Conservation (phyloP, 2,329 filamentous ascomycete genomes). For the Calonectria hongkongensis region DNA sequence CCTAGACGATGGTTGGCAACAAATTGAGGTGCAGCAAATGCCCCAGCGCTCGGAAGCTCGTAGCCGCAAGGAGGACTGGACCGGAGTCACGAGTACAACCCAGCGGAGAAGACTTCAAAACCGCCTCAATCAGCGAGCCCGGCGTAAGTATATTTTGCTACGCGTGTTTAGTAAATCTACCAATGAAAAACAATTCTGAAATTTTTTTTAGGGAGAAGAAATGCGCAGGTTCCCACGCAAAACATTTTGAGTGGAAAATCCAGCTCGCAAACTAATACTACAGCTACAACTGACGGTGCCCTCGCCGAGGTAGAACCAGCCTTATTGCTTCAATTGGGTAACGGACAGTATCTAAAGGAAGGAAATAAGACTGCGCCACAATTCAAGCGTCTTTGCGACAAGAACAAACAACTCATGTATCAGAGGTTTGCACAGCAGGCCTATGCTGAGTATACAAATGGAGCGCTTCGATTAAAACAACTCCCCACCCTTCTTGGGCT, state of each 20-base stretch:
- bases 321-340: not conserved
- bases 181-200: not conserved
- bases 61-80: slow-evolving; percentile 57
- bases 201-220: slow-evolving; percentile 13
- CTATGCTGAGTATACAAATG: slow-evolving; percentile 29
- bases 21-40: slow-evolving; percentile 13
- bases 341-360: not conserved
- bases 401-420: not conserved
- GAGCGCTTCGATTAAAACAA: slow-evolving; percentile 14
- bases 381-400: not conserved
- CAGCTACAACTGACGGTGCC: not conserved
- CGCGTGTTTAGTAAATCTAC: no score
- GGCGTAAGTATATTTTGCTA: slow-evolving; percentile 32
- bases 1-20: not conserved
- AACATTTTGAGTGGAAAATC: not conserved
- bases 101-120: slow-evolving; percentile 54
- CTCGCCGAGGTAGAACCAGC: not conserved
- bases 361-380: not conserved
- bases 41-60: slow-evolving; percentile 23
- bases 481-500: slow-evolving; percentile 28
- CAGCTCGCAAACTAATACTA: no score
- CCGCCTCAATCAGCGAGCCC: slow-evolving; percentile 51
- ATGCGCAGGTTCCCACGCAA: not conserved
- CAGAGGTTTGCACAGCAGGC: slow-evolving; percentile 29
- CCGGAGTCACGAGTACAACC: slow-evolving; percentile 54